Percentiles rank a stretch among this genome's conserved stretches.
phyloP scores from a whole-genome alignment of 1,284 basidiomycete genomes.

The Leccinum angustisporum region DNA sequence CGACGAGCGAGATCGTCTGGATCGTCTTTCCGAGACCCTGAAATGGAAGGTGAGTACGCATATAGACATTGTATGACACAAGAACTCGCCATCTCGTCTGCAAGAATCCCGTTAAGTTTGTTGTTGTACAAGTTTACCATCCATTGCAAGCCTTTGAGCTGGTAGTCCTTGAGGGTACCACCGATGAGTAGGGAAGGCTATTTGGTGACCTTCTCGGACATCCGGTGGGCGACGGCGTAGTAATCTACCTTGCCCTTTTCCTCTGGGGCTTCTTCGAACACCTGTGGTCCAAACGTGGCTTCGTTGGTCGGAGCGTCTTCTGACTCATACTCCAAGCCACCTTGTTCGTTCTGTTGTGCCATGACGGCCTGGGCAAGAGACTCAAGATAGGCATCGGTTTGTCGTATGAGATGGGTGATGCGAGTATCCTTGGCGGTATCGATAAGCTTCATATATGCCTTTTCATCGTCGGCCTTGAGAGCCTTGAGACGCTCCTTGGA shows the following conservation, averaged over 20 bases:
- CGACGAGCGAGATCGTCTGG: slow-evolving; percentile 94
- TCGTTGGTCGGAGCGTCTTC: slow-evolving; percentile 82
- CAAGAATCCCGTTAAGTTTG: slow-evolving; percentile 93
- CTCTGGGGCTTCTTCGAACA: slow-evolving; percentile 55
- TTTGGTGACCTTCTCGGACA: slow-evolving; percentile 83
- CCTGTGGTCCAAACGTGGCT: slow-evolving; percentile 86
- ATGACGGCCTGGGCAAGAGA: slow-evolving; percentile 93
- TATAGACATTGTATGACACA: not conserved
- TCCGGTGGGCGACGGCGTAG: slow-evolving; percentile 93
- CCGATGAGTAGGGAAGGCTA: slow-evolving; percentile 86
- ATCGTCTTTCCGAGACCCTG: slow-evolving; percentile 97
- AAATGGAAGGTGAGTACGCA: slow-evolving; percentile 13
- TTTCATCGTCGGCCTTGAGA: slow-evolving; percentile 97
- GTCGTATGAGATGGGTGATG: slow-evolving; percentile 93
- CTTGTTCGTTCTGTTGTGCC: slow-evolving; percentile 88
- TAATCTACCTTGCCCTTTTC: slow-evolving; percentile 89
- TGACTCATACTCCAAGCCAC: slow-evolving; percentile 44
- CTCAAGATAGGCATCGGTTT: slow-evolving; percentile 95
- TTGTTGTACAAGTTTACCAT: slow-evolving; percentile 99
- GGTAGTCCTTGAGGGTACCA: slow-evolving; percentile 90
- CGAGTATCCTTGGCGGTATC: slow-evolving; percentile 99
- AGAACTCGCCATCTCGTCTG: slow-evolving; percentile 91
- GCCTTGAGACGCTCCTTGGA: slow-evolving; percentile 95
- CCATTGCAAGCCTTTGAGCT: slow-evolving; percentile 93
- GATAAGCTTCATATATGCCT: slow-evolving; percentile 98